phyloP scores from a whole-genome alignment of 1,284 basidiomycete genomes.

The Singerocomus rubriflavus region DNA sequence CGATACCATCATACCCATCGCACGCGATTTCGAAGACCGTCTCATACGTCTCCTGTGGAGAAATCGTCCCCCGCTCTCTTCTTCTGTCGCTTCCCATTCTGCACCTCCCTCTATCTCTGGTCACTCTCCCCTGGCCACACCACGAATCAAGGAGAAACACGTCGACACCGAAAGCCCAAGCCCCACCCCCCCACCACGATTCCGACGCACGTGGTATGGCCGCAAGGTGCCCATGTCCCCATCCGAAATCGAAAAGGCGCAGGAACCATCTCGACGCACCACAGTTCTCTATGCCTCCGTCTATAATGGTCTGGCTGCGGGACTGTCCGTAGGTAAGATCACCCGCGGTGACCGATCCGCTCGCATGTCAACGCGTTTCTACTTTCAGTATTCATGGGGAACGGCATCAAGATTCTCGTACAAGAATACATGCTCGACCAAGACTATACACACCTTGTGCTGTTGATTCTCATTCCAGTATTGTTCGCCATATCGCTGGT shows the following conservation, averaged over 20 bases:
- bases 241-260: slow-evolving; percentile 49
- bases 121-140: slow-evolving; percentile 21
- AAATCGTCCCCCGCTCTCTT: slow-evolving; percentile 29
- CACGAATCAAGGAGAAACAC: slow-evolving; percentile 20
- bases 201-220: slow-evolving; percentile 35
- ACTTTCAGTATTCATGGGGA: slow-evolving; percentile 58
- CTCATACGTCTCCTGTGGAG: slow-evolving; percentile 78
- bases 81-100: slow-evolving; percentile 21
- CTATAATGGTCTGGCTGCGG: slow-evolving; percentile 72
- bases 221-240: slow-evolving; percentile 27
- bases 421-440: slow-evolving; percentile 69
- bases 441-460: slow-evolving; percentile 57
- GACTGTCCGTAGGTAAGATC: slow-evolving; percentile 54
- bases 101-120: slow-evolving; percentile 27
- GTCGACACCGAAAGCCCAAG: slow-evolving; percentile 6
- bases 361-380: slow-evolving; percentile 4
- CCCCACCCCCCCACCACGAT: slow-evolving; percentile 19
- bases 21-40: slow-evolving; percentile 73
- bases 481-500: slow-evolving; percentile 74
- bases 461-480: slow-evolving; percentile 63
- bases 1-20: slow-evolving; percentile 68
- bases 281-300: slow-evolving; percentile 73
- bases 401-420: slow-evolving; percentile 56
- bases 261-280: slow-evolving; percentile 41
- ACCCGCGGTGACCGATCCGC: slow-evolving; percentile 19